phyloP scores from a whole-genome alignment of 129 eudicot genomes.

The Centella asiatica region DNA sequence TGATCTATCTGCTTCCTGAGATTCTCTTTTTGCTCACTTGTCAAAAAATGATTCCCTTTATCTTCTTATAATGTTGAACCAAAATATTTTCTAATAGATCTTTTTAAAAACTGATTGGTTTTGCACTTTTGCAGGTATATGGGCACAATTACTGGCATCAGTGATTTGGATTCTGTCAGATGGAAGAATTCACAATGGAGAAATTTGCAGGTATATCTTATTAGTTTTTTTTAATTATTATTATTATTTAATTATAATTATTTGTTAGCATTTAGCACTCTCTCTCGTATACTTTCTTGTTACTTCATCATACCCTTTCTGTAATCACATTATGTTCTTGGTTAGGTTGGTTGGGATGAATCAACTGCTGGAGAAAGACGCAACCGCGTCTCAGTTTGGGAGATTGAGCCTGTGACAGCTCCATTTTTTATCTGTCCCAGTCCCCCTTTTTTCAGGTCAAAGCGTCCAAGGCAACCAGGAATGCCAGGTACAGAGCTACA shows the following conservation, averaged over 20 bases:
- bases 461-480: constrained; percentile 83
- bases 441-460: constrained; percentile 69
- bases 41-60: too few relatives aligned
- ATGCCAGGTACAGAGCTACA: constrained; percentile 45
- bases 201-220: constrained; percentile 57
- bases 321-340: constrained; percentile 8
- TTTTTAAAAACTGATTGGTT: not conserved
- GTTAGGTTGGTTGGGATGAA: constrained; percentile 98
- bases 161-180: constrained; percentile 81
- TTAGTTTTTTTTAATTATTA: not conserved
- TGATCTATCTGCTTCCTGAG: too few relatives aligned
- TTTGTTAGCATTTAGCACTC: not conserved
- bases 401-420: constrained; percentile 91
- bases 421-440: constrained; percentile 93
- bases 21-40: too few relatives aligned
- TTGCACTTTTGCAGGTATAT: constrained; percentile 55
- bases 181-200: constrained; percentile 99
- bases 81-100: not conserved
- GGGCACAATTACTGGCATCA: constrained; percentile 93
- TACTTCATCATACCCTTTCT: not conserved
- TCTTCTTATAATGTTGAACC: not conserved
- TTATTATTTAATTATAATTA: too few relatives aligned
- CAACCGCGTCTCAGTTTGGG: constrained; percentile 90
- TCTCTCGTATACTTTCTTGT: not conserved
- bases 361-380: constrained; percentile 95